Evolutionary conservation across 441 rosid genomes (phyloP), one percentile per base, ranked within the genome.

Genomic region (Gossypium lobatum): DNA sequence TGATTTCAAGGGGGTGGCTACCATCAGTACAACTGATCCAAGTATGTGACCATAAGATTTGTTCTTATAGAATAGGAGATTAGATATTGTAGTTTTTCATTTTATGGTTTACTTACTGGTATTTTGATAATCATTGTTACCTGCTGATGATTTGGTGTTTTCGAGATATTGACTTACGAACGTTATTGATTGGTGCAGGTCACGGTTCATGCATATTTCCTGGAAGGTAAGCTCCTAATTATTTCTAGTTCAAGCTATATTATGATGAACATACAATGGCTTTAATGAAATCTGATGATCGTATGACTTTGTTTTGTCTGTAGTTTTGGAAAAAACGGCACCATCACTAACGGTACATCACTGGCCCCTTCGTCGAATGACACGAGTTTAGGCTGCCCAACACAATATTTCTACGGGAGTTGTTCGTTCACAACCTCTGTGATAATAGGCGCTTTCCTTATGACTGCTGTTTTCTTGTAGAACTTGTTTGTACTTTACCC

Each of bases 1-100:
- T 78, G 97, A 94, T 80, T 94, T 94, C 75, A 92, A 91, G 77
- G 98, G 97, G 45, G 97, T 89, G 1, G 97, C 97, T 34, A 77
- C 91, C 26, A 79, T 92, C 79, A 90, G 97, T 7, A 88, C 97
- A 20, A 87, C 91, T 46, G 93, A 94, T 79, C 97, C 97, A 80
- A 94, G 98, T 94, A 91, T 64, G 89, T 73, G 18, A 54, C 54
- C 64, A 58, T 14, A 18, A 21, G 18, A 20, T 26, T 48, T 28
- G 11, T n/a, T 57, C 16, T n/a, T 75, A 8, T 67, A 2, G 10
- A 48, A 62, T 62, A 28, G 16, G 25, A 55, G 16, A n/a, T 42
- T 31, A 0, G 4, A 54, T 53, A 16, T 25, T 3, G 17, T 14
- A 26, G n/a, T 4, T 60, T 60, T 61, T 28, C 42, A 26, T 61